These are phyloP conservation scores for Naganishia sp. DNA, from an alignment of 1,284 basidiomycete genomes.

Conservation along the genomic window DNA sequence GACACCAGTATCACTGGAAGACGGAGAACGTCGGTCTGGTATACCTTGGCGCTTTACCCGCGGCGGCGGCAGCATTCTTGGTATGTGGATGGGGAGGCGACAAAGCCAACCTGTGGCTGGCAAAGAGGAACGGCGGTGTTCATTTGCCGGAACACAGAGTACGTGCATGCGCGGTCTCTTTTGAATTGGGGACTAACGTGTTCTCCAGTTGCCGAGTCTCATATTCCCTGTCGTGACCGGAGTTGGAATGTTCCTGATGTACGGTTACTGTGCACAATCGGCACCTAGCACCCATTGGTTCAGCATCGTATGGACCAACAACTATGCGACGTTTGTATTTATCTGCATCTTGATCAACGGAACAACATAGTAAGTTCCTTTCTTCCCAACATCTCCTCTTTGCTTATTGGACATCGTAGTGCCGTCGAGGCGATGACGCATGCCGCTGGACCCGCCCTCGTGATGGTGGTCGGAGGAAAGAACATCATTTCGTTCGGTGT, in stretches of 20 bases:
- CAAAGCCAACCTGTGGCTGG: slow-evolving; percentile 30
- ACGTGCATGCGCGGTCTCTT: neutral
- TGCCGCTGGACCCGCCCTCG: slow-evolving; percentile 28
- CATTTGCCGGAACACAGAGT: slow-evolving; percentile 32
- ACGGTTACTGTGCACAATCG: slow-evolving; percentile 24
- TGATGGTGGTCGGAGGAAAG: slow-evolving; percentile 31
- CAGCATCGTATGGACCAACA: slow-evolving; percentile 29
- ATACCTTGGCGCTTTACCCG: slow-evolving; percentile 29
- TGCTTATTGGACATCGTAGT: neutral
- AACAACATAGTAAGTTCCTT: slow-evolving; percentile 26
- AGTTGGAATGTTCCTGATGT: slow-evolving; percentile 24
- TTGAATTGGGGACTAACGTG: neutral
- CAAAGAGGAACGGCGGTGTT: slow-evolving; percentile 24
- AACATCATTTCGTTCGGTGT: slow-evolving; percentile 28
- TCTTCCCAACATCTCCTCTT: neutral
- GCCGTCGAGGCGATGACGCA: slow-evolving; percentile 30
- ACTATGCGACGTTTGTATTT: slow-evolving; percentile 23
- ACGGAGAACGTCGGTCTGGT: slow-evolving; percentile 23
- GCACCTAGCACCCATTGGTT: slow-evolving; percentile 27
- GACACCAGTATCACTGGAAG: slow-evolving; percentile 14
- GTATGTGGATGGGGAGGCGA: slow-evolving; percentile 31
- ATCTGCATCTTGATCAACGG: slow-evolving; percentile 24
- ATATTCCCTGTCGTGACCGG: slow-evolving; percentile 28
- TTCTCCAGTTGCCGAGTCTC: slow-evolving; percentile 10
- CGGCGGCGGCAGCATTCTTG: slow-evolving; percentile 15